Percentiles rank a stretch among this genome's conserved stretches.
Evolutionary conservation across 225 moss, liverwort and hornwort species (phyloP).

Genomic region (Anthoceros angustus): DNA sequence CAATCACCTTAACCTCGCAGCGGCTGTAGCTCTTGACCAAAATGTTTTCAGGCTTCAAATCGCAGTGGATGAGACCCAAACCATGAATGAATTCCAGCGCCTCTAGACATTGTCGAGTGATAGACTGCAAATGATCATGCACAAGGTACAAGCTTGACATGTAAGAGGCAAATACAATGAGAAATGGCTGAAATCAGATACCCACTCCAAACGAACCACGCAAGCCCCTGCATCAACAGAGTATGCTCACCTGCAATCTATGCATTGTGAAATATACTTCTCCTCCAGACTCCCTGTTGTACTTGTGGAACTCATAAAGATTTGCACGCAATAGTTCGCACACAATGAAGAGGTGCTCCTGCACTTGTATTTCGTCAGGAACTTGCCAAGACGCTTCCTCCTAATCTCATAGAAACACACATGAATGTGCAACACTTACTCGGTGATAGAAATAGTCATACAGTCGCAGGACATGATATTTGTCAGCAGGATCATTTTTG

Average conservation of each 20-base stretch:
- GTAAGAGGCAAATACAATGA: too few species aligned
- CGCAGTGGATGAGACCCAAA: constrained; percentile 67
- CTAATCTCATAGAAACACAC: too few species aligned
- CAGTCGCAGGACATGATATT: constrained; percentile 59
- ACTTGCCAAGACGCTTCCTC: too few species aligned
- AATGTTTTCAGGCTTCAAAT: constrained; percentile 94
- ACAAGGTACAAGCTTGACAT: neutral
- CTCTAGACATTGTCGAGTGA: constrained; percentile 91
- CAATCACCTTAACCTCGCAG: constrained; percentile 97
- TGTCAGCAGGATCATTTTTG: constrained; percentile 92
- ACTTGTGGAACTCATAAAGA: constrained; percentile 95
- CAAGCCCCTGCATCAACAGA: too few species aligned
- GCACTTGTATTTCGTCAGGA: constrained; percentile 5
- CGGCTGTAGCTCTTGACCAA: constrained; percentile 98
- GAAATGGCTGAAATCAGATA: too few species aligned
- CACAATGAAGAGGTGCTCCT: constrained; percentile 98
- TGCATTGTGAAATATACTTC: constrained; percentile 99
- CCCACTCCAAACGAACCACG: too few species aligned
- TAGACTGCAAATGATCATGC: constrained; percentile 27
- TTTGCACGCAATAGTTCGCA: constrained; percentile 92
- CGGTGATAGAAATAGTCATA: constrained; percentile 95
- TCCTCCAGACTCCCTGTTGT: constrained; percentile 93
- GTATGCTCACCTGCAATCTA: constrained; percentile 59
- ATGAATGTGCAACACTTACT: constrained; percentile 20
- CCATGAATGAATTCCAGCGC: constrained; percentile 82